Evolutionary conservation across 768 basidiomycete genomes (phyloP), one percentile per base, ranked within the genome.

Genomic region (Exsudoporus frostii): DNA sequence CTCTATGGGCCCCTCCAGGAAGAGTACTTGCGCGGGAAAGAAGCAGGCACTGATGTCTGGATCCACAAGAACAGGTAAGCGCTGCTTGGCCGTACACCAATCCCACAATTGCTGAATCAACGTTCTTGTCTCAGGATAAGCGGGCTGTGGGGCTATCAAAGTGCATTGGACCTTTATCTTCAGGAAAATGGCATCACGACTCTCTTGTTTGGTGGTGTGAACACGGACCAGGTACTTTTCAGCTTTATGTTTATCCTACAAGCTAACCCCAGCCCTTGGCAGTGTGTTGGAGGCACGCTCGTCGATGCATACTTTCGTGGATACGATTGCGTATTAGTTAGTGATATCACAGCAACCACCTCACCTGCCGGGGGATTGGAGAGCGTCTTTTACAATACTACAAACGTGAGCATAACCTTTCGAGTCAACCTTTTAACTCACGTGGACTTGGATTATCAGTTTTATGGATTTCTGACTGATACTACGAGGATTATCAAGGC

Each of bases 261-360:
- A 17, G 6, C n/a, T 32, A 34, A 37, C 22, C 37, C 41, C 7
- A 15, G 7, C 1, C 32, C 0, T 37, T 17, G 32, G 38, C 54
- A 85, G 83, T 86, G 86, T 57, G 85, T 87, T 25, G 69, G 78
- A 11, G 85, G 85, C 4, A 86, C 85, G 1, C 59, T 87, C 29
- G 74, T 78, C 7, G 84, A 86, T 55, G 80, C 83, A 5, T 85
- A 84, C 65, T 85, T 72, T 67, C 74, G 76, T 36, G 85, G 85
- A 13, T 86, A 86, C 60, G 84, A 86, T 58, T 80, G 79, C 58
- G 71, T 87, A 50, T 64, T 83, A 8, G 71, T 86, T 9, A 64
- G 75, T 48, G 85, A 86, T 57, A 75, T 74, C 46, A 80, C 77
- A 17, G 85, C 81, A n/a, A 86, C 86, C 6, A 81, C 82, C 4